Evolutionary conservation across 2,329 filamentous ascomycete genomes (phyloP).

Genomic region (Aspergillus aculeatus): DNA sequence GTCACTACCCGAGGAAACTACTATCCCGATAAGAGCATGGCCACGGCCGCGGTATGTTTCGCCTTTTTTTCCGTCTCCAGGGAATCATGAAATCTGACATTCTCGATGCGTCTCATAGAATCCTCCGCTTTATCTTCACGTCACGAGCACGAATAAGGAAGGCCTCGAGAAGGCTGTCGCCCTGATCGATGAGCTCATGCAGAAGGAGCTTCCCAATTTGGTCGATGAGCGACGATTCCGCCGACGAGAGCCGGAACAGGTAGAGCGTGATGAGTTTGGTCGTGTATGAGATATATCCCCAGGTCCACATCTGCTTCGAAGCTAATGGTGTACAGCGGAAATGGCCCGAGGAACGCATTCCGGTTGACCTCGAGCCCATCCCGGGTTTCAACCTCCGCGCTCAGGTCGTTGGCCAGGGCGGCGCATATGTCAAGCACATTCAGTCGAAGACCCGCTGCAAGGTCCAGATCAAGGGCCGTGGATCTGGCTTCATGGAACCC

Average conservation of each 20-base stretch:
- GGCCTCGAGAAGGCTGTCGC: slow-evolving; percentile 85
- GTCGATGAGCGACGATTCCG: slow-evolving; percentile 93
- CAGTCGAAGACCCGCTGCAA: slow-evolving; percentile 92
- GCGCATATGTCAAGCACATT: slow-evolving; percentile 96
- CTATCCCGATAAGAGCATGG: slow-evolving; percentile 96
- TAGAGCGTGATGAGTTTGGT: slow-evolving; percentile 88
- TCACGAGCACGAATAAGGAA: slow-evolving; percentile 87
- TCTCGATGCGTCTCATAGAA: slow-evolving; percentile 56
- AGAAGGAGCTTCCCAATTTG: slow-evolving; percentile 90
- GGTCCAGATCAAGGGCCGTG: slow-evolving; percentile 96
- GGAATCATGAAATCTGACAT: slow-evolving; percentile 1
- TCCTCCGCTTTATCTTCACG: slow-evolving; percentile 89
- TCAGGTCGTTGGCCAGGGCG: slow-evolving; percentile 91
- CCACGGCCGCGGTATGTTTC: slow-evolving; percentile 76
- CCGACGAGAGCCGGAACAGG: slow-evolving; percentile 71
- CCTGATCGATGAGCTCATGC: slow-evolving; percentile 92
- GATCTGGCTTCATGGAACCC: slow-evolving; percentile 89
- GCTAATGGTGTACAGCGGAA: slow-evolving; percentile 65
- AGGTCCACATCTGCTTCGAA: neutral
- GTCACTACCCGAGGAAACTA: slow-evolving; percentile 97
- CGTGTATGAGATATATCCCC: slow-evolving; percentile 56
- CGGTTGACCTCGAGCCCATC: slow-evolving; percentile 84
- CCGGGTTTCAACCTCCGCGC: slow-evolving; percentile 94
- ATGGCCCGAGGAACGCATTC: slow-evolving; percentile 97
- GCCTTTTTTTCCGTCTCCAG: neutral